Conservation (phyloP, 768 basidiomycete genomes). For the Rhodosporidiobolus odoratus region DNA sequence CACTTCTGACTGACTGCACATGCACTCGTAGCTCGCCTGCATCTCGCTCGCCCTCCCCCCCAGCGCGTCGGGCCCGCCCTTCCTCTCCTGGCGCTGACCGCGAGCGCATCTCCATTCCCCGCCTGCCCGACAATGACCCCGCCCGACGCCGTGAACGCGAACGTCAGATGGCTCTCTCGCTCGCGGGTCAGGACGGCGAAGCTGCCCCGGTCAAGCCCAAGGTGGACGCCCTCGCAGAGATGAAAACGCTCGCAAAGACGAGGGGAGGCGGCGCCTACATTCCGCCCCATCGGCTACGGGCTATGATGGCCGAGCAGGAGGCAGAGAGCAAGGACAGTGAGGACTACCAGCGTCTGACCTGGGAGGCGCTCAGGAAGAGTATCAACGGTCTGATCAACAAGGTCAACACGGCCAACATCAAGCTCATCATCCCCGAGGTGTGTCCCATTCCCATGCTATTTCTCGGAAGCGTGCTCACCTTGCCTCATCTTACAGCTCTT, state of each 20-base stretch:
- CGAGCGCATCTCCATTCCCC: slow-evolving; percentile 20
- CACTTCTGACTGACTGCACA: not conserved
- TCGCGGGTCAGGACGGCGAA: slow-evolving; percentile 59
- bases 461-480: slow-evolving; percentile 38
- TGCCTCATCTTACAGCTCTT: slow-evolving; percentile 72
- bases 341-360: slow-evolving; percentile 90
- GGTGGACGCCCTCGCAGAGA: slow-evolving; percentile 47
- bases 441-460: not conserved
- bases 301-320: slow-evolving; percentile 66
- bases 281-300: slow-evolving; percentile 86
- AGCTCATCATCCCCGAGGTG: slow-evolving; percentile 42
- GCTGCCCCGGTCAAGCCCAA: slow-evolving; percentile 53
- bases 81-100: slow-evolving; percentile 6
- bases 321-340: slow-evolving; percentile 75
- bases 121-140: slow-evolving; percentile 63
- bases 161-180: slow-evolving; percentile 66
- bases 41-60: slow-evolving; percentile 25
- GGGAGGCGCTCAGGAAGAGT: slow-evolving; percentile 95
- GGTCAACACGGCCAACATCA: slow-evolving; percentile 91
- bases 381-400: slow-evolving; percentile 99
- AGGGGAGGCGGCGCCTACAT: slow-evolving; percentile 93
- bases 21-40: slow-evolving; percentile 17
- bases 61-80: slow-evolving; percentile 25
- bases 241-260: slow-evolving; percentile 48
- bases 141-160: slow-evolving; percentile 70